Base-by-base conservation (phyloP, 2,329 filamentous ascomycete genomes). In the Sodiomyces alkalinus region DNA sequence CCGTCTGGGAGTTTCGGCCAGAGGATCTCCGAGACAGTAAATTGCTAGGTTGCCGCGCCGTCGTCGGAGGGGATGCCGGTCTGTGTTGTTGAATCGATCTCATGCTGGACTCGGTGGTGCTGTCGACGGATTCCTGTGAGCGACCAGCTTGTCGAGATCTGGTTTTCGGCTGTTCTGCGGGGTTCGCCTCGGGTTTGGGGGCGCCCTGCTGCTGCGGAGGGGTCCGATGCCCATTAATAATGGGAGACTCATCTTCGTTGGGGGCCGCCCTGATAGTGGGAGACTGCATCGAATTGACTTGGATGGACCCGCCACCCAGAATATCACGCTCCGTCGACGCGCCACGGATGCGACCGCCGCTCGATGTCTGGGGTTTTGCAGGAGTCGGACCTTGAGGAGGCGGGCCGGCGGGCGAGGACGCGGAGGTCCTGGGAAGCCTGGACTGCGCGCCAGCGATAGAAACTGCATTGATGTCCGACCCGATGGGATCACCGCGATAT, bases 41-140 rank as follows among this genome's bases (percentile, higher is more conserved):
- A 52, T 73, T 66, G 52, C 69, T 64, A 19, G 56, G 44, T 46
- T 74, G 63, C 31, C 71, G 56, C 5, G 56, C 56, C 2, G 70
- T 68, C 2, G 68, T 64, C 3, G 70, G 69, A 3, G 71, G 70
- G 7, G 72, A 76, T 4, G 63, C 51, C 11, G 68, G 59, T 6
- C 68, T 17, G 13, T 26, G 29, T 12, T 19, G 28, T n/a, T 34
- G 33, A 39, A 41, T 47, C 33, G 47, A 55, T 41, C 58, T 58
- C 19, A 69, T 47, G 2, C 55, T 49, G 4, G 64, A 59, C 37
- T 82, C 77, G 16, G 66, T 65, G 3, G 64, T 67, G 41, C 69
- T 80, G 38, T 90, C 81, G 9, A 80, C 57, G 0, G 79, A 79
- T 17, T 65, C 64, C 44, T 77, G 74, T 19, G 65, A 60, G 12